Conservation (phyloP, 2,329 filamentous ascomycete species). For the Ophiostoma triangulosporum region DNA sequence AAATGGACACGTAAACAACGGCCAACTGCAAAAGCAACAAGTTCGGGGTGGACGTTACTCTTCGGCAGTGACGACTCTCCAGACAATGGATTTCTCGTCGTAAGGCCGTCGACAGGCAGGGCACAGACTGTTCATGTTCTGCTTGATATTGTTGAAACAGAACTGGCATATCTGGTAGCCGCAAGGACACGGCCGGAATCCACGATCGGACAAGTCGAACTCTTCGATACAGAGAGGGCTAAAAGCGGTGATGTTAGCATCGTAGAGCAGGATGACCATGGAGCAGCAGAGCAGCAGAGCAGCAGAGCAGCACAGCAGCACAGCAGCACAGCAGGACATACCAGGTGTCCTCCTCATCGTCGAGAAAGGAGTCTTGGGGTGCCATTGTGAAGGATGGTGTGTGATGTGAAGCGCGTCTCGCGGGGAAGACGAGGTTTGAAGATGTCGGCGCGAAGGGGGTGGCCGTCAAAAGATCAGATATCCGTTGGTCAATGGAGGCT, state of each 20-base stretch:
- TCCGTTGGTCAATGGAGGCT: background rate
- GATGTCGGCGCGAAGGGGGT: background rate
- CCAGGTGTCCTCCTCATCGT: conserved; percentile 59
- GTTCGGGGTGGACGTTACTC: conserved; percentile 44
- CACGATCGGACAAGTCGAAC: conserved; percentile 93
- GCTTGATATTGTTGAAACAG: conserved; percentile 98
- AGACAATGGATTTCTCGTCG: conserved; percentile 93
- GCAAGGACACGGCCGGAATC: conserved; percentile 92
- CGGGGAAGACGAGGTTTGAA: background rate
- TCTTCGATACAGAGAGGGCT: conserved; percentile 98
- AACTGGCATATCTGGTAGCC: conserved; percentile 99
- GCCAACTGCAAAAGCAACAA: background rate
- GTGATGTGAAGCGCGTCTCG: conserved; percentile 4
- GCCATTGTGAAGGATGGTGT: conserved; percentile 36
- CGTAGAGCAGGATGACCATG: background rate
- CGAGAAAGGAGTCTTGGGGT: conserved; percentile 56
- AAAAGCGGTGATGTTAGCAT: conserved; percentile 12
- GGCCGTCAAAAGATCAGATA: background rate
- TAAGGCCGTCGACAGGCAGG: conserved; percentile 94
- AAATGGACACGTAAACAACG: background rate
- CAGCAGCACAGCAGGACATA: conserved; percentile 24
- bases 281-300: background rate
- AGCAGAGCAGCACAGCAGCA: too few relatives aligned
- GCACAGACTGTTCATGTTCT: conserved; percentile 92
- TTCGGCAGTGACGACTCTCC: conserved; percentile 87